Conservation (phyloP, 2,329 filamentous ascomycete genomes). For the Phialocephala subalpina region DNA sequence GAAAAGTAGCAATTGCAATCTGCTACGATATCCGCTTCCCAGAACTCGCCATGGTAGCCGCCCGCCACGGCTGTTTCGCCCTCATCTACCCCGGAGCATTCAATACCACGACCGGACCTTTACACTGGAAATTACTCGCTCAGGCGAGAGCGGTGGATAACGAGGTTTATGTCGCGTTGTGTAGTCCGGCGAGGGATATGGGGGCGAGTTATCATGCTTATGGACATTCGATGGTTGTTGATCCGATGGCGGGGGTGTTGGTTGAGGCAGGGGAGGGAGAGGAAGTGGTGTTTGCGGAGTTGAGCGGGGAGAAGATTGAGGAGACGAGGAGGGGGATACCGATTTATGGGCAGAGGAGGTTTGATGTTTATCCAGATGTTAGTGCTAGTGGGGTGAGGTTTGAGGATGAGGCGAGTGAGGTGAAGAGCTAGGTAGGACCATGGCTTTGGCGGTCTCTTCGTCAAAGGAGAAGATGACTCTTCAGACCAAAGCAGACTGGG, state of each 20-base stretch:
- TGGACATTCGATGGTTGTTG: constrained; percentile 88
- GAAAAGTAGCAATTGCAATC: constrained; percentile 86
- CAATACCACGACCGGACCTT: constrained; percentile 88
- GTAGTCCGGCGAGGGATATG: constrained; percentile 87
- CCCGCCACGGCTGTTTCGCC: constrained; percentile 84
- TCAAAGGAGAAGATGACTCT: background rate
- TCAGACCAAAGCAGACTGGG: background rate
- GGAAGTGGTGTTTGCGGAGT: constrained; percentile 75
- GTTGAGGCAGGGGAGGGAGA: constrained; percentile 81
- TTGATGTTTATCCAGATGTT: constrained; percentile 95
- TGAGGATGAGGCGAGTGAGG: constrained; percentile 23
- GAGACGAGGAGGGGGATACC: constrained; percentile 86
- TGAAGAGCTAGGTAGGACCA: background rate
- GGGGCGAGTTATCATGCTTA: constrained; percentile 84
- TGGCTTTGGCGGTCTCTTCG: background rate
- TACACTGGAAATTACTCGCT: constrained; percentile 90
- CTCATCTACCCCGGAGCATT: constrained; percentile 97
- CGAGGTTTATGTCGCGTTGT: constrained; percentile 91
- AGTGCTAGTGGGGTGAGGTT: constrained; percentile 60
- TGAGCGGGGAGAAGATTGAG: constrained; percentile 73
- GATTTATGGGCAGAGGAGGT: constrained; percentile 82
- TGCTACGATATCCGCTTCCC: constrained; percentile 99
- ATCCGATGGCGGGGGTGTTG: constrained; percentile 87
- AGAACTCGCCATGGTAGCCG: constrained; percentile 88
- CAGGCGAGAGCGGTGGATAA: constrained; percentile 90